Evolutionary conservation across 2,329 filamentous ascomycete species (phyloP), one percentile per base, ranked within the genome.

Genomic region (Cladosporium phlei): DNA sequence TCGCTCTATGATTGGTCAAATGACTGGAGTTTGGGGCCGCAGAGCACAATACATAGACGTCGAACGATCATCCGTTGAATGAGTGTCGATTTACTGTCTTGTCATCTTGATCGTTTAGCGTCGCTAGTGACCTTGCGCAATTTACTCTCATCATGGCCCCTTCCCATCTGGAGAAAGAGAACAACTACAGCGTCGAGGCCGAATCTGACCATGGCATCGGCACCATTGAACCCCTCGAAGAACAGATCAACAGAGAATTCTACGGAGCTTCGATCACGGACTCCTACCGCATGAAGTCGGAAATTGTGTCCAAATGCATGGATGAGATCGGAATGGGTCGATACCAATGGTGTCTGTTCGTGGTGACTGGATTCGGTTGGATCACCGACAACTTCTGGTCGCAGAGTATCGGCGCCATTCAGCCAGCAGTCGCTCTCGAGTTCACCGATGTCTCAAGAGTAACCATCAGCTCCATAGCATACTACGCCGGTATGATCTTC

Each of bases 261-360:
- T 46, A 37, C 24, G 42, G 42, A 19, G 27, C 22, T 10, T 46
- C 42, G 4, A 46, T 46, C 16, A 37, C 42, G 16, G 21, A 35
- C 11, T 46, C 42, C 2, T 46, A 46, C 24, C 42, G 42, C 9
- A 35, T 46, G 32, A 46, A 46, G 24, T 46, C 42, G n/a, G 42
- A 46, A 16, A 37, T 46, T n/a, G 42, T 46, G 10, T 32, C 42
- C 12, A 33, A 29, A 14, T 37, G 32, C 17, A 46, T 46, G 42
- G 28, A 19, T 7, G 42, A 93, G 61, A 91, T 91, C 56, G 87
- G 87, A 22, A 91, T 93, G 66, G 88, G 87, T 25, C 74, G 73
- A 47, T 93, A 93, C 60, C 87, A 93, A 61, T 91, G 86, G 86
- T 76, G 86, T 58, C 71, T 94, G 3, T 94, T 93, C 60, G 67